Percentiles rank a stretch among this genome's conserved stretches.
These are phyloP conservation scores for Vanrija pseudolonga DNA, from an alignment of 1,284 basidiomycete species.

Conservation along the genomic window DNA sequence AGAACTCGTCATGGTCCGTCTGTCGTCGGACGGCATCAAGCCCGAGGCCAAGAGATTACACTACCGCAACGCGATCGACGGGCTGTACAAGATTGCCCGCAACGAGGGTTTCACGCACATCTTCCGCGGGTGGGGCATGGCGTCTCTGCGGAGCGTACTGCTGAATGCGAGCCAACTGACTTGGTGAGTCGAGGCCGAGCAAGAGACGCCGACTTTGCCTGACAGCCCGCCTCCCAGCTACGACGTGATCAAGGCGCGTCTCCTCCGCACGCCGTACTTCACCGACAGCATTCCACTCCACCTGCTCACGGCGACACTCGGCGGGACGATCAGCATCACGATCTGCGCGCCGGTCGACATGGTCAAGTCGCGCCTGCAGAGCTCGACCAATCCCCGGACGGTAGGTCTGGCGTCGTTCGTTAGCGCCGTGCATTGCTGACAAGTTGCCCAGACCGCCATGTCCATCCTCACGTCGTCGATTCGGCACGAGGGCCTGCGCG, in stretches of 20 bases:
- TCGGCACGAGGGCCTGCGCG: constrained; percentile 46
- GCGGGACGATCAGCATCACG: constrained; percentile 56
- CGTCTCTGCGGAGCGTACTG: constrained; percentile 58
- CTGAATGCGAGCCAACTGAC: constrained; percentile 61
- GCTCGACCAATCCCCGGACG: constrained; percentile 25
- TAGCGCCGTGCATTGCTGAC: neutral
- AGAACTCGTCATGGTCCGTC: constrained; percentile 35
- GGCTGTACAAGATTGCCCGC: constrained; percentile 49
- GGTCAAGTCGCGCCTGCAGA: constrained; percentile 54
- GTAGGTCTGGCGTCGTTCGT: too few species aligned
- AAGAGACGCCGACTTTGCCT: too few species aligned
- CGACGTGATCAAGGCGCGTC: constrained; percentile 54
- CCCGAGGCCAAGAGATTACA: constrained; percentile 32
- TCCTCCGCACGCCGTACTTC: constrained; percentile 46
- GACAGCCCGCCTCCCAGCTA: constrained; percentile 47
- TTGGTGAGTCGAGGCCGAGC: constrained; percentile 48
- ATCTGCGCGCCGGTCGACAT: constrained; percentile 53
- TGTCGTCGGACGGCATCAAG: constrained; percentile 45
- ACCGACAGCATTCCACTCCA: constrained; percentile 52
- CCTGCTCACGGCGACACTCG: constrained; percentile 51
- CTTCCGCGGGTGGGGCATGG: constrained; percentile 63
- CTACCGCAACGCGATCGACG: constrained; percentile 51
- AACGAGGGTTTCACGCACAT: constrained; percentile 52
- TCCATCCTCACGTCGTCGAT: constrained; percentile 24
- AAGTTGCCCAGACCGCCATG: constrained; percentile 21